Conservation (phyloP, 1,139 yeast genomes). For the Chernovozyma aurita region DNA sequence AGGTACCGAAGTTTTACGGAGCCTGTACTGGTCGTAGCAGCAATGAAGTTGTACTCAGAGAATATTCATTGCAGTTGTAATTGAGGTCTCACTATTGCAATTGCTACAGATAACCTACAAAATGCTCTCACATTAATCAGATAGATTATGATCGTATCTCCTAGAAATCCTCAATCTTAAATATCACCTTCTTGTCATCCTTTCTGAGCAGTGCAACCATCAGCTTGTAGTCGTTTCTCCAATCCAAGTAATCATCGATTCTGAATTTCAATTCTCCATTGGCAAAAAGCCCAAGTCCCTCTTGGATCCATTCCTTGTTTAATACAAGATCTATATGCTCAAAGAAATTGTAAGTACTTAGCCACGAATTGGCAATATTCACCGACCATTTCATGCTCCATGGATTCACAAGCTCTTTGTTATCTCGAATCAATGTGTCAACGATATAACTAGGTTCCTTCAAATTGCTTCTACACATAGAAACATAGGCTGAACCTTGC, state of each 20-base stretch:
- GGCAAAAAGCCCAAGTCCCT: conserved; percentile 27
- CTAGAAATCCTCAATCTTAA: conserved; percentile 37
- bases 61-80: no score
- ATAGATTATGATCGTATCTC: no score
- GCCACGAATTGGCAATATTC: conserved; percentile 25
- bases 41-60: no score
- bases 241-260: conserved; percentile 31
- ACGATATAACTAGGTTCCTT: conserved; percentile 33
- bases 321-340: conserved; percentile 29
- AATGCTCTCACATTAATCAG: no score
- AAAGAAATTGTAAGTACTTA: conserved; percentile 32
- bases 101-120: no score
- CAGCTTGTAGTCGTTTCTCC: conserved; percentile 33
- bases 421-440: conserved; percentile 23
- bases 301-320: conserved; percentile 28
- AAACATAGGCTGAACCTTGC: conserved; percentile 27
- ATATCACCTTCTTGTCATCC: conserved; percentile 33
- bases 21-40: no score
- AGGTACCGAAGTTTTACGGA: no score
- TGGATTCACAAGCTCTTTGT: conserved; percentile 20
- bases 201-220: conserved; percentile 22
- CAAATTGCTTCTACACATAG: conserved; percentile 33
- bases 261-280: conserved; percentile 26
- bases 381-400: conserved; percentile 36
- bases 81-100: no score